Percentiles rank a stretch among this genome's conserved stretches.
These are phyloP conservation scores for Leccinum colubrinum DNA, from an alignment of 1,284 basidiomycete species.

Conservation along the genomic window DNA sequence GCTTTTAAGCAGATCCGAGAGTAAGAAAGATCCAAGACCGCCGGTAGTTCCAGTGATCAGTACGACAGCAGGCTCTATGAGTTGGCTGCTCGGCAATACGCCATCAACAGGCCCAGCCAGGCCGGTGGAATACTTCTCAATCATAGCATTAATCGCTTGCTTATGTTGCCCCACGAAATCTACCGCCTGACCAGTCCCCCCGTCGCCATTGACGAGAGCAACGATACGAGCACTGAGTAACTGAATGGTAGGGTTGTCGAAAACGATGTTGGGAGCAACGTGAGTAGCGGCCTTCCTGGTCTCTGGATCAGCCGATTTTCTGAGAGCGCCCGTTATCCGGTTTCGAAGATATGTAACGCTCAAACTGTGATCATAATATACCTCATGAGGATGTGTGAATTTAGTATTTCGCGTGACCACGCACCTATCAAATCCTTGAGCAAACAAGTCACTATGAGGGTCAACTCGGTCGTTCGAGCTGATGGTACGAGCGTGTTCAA, in stretches of 20 bases:
- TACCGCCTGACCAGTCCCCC: background rate
- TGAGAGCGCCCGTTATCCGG: conserved; percentile 23
- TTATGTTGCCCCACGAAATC: background rate
- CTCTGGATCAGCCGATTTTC: background rate
- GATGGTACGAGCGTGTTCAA: conserved; percentile 25
- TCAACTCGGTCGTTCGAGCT: conserved; percentile 17
- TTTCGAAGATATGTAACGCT: conserved; percentile 30
- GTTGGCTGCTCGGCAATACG: no score
- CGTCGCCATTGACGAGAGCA: conserved; percentile 1
- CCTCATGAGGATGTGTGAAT: background rate
- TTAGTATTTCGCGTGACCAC: background rate
- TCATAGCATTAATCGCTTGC: conserved; percentile 15
- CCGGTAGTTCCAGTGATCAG: no score
- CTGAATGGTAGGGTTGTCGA: conserved; percentile 17
- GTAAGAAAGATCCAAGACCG: no score
- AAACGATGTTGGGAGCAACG: conserved; percentile 19
- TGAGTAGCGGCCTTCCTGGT: background rate
- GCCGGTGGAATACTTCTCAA: background rate
- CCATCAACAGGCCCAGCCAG: no score
- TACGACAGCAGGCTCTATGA: no score
- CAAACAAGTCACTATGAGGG: conserved; percentile 25
- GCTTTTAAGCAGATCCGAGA: no score
- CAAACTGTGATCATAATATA: conserved; percentile 14
- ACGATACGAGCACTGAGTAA: conserved; percentile 8
- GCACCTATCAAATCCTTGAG: conserved; percentile 36